Evolutionary conservation across 495 filamentous ascomycete species (phyloP), one percentile per base, ranked within the genome.

Genomic region (Xylaria scruposa): DNA sequence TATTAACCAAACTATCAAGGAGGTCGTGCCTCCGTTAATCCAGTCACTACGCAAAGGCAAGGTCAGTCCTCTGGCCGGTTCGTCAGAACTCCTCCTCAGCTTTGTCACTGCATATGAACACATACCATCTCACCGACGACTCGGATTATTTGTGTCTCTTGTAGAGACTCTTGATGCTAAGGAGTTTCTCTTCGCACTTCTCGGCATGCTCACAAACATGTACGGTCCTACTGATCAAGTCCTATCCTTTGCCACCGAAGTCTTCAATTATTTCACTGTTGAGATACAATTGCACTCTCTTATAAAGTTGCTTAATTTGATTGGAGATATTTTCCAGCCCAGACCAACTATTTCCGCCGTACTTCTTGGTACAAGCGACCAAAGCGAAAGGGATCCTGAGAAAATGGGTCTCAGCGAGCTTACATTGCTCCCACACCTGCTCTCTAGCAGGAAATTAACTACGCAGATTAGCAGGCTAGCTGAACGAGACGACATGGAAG

Each of bases 21-120:
- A 93, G 73, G 92, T 99, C 29, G 92, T 99, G 42, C 96, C 96
- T 6, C 92, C 93, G 12, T 86, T 98, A n/a, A 93, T 97, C 54
- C 89, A 90, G 49, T 97, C 94, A 0, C 84, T 98, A 68, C 91
- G 92, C 47, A 91, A 90, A 75, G 89, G 91, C 72, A 93, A 94
- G 72, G 87, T 90, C 38, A 91, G 93, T 75, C 85, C 94, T 61
- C 86, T 97, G 2, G 88, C 88, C 56, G 94, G 93, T 63, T 92
- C 92, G 15, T 91, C 93, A 1, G 95, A 97, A 76, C 85, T 99
- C 38, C 84, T 99, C 21, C 85, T 94, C 64, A 98, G 94, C 81
- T 98, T 98, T 78, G 93, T 92, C 24, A 93, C 92, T 12, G 97
- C 97, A 13, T 99, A 95, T 81, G 94, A 97, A 77, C 95, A 98